These are phyloP conservation scores for Fusarium pininemorale DNA, from an alignment of 2,329 filamentous ascomycete species.

Conservation along the genomic window DNA sequence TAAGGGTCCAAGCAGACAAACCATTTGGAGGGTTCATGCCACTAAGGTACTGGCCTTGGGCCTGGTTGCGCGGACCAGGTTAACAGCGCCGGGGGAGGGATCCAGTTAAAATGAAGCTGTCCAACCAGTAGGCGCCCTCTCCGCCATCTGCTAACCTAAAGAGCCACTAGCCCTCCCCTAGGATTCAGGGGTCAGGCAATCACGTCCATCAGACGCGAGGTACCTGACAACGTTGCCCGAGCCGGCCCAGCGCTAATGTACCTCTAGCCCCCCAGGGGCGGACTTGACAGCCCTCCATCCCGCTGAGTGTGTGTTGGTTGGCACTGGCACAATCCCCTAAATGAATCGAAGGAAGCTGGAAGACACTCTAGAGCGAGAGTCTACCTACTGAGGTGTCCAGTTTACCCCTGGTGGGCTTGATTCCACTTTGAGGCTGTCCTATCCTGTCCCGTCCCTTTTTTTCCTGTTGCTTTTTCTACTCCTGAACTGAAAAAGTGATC, in stretches of 20 bases:
- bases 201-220: slow-evolving; percentile 23
- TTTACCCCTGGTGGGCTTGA: slow-evolving; percentile 21
- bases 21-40: slow-evolving; percentile 23
- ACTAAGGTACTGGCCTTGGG: slow-evolving; percentile 13
- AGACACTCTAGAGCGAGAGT: slow-evolving; percentile 7
- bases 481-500: slow-evolving; percentile 30
- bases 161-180: slow-evolving; percentile 4
- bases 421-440: slow-evolving; percentile 27
- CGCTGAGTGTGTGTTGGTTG: slow-evolving; percentile 3
- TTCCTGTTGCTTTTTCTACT: slow-evolving; percentile 21
- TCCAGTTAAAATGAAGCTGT: slow-evolving; percentile 1
- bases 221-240: slow-evolving; percentile 30
- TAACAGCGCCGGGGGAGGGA: slow-evolving; percentile 21
- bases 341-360: slow-evolving; percentile 30
- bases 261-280: slow-evolving; percentile 19
- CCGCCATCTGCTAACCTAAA: slow-evolving; percentile 12
- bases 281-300: slow-evolving; percentile 39
- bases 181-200: slow-evolving; percentile 34
- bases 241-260: slow-evolving; percentile 33
- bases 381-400: neutral
- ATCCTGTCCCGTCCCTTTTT: slow-evolving; percentile 25
- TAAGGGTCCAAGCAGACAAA: slow-evolving; percentile 34
- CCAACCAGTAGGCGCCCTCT: slow-evolving; percentile 32
- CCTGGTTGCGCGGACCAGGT: slow-evolving; percentile 32
- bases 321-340: slow-evolving; percentile 1